Evolutionary conservation across 495 filamentous ascomycete species (phyloP).

Genomic region (Penicillium manginii): DNA sequence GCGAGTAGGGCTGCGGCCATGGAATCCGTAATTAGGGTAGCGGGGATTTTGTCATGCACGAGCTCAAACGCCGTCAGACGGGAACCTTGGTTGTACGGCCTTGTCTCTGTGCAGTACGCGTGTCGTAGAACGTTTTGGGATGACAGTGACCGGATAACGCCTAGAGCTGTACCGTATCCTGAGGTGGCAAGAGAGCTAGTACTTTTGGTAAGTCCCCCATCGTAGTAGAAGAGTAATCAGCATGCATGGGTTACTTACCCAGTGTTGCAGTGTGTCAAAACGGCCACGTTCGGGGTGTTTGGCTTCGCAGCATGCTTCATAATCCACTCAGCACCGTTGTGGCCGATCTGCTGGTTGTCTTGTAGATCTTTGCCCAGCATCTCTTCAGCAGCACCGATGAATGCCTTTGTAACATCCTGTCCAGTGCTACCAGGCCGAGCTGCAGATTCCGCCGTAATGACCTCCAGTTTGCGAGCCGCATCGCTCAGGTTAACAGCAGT

Average conservation of each 20-base stretch:
- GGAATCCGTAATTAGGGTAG: constrained; percentile 92
- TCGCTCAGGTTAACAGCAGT: constrained; percentile 95
- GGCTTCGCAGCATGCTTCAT: constrained; percentile 46
- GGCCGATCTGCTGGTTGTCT: constrained; percentile 85
- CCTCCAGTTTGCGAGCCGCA: constrained; percentile 79
- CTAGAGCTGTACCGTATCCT: constrained; percentile 93
- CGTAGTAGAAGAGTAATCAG: too few relatives aligned
- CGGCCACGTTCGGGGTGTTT: constrained; percentile 56
- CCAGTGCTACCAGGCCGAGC: constrained; percentile 41
- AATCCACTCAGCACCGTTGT: constrained; percentile 84
- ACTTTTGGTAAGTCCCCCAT: constrained; percentile 5
- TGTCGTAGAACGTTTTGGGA: constrained; percentile 64
- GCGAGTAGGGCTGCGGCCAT: constrained; percentile 89
- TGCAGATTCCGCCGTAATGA: constrained; percentile 46
- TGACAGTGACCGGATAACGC: constrained; percentile 87
- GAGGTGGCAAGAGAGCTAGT: constrained; percentile 87
- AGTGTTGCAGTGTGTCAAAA: constrained; percentile 97
- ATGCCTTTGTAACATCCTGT: constrained; percentile 59
- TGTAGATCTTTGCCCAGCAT: constrained; percentile 87
- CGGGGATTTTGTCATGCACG: constrained; percentile 89
- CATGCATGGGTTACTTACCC: constrained; percentile 58
- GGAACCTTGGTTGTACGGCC: constrained; percentile 97
- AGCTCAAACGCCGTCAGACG: constrained; percentile 95
- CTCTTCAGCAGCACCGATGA: constrained; percentile 76
- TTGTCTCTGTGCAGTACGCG: constrained; percentile 94